These are phyloP conservation scores for Metarhizium rileyi DNA, from an alignment of 2,329 filamentous ascomycete species.

Conservation along the genomic window DNA sequence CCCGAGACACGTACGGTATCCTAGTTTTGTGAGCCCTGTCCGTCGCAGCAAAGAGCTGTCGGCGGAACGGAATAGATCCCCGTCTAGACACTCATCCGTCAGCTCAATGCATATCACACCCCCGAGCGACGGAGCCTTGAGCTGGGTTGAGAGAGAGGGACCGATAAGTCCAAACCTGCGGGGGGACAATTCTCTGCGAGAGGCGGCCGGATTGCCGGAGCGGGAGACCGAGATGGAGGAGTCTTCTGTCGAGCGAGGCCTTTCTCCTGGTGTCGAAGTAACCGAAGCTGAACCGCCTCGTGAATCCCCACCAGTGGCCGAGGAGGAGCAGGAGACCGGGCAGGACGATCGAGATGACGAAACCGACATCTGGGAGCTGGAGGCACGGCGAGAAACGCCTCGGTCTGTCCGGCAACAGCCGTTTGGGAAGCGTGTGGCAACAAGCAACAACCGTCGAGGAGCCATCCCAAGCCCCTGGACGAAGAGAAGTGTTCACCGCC, in stretches of 20 bases:
- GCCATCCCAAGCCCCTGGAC: constrained; percentile 32
- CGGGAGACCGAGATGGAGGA: constrained; percentile 1
- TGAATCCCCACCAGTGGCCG: background rate
- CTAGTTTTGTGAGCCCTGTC: constrained; percentile 23
- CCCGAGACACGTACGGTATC: constrained; percentile 17
- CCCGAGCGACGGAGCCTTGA: constrained; percentile 30
- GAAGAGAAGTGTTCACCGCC: constrained; percentile 11
- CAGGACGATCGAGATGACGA: constrained; percentile 26
- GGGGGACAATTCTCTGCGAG: constrained; percentile 24
- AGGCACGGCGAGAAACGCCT: constrained; percentile 40
- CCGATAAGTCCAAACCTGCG: constrained; percentile 26
- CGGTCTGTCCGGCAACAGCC: constrained; percentile 19
- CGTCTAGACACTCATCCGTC: constrained; percentile 18
- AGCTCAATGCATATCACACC: constrained; percentile 24
- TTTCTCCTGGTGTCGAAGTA: constrained; percentile 3
- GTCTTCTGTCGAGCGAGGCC: constrained; percentile 7
- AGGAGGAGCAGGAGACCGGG: constrained; percentile 6
- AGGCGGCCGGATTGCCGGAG: constrained; percentile 13
- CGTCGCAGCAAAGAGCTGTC: constrained; percentile 15
- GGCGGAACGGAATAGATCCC: constrained; percentile 1
- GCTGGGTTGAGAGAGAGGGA: constrained; percentile 30
- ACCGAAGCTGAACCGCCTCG: constrained; percentile 9
- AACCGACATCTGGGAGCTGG: constrained; percentile 47
- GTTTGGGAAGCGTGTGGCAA: constrained; percentile 17
- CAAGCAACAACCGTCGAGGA: constrained; percentile 13